Percentiles rank a stretch among this genome's conserved stretches.
phyloP scores from a whole-genome alignment of 2,329 filamentous ascomycete genomes.

The Nannizzia gypsea region DNA sequence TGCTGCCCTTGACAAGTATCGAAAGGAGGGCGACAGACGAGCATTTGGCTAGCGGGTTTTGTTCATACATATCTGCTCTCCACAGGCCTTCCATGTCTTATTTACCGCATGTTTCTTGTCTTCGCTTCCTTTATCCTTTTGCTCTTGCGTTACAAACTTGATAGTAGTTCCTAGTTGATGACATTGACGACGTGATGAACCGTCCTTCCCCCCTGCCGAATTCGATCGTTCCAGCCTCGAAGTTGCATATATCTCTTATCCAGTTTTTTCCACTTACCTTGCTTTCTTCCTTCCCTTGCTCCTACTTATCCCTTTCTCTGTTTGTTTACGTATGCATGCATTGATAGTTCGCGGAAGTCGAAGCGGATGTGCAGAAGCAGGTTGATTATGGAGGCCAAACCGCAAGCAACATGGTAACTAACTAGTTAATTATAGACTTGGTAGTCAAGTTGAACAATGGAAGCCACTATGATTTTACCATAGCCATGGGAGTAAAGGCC shows the following conservation, averaged over 20 bases:
- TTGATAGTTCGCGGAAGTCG: background rate
- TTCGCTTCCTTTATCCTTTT: background rate
- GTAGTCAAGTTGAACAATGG: background rate
- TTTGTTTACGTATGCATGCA: background rate
- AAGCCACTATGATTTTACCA: background rate
- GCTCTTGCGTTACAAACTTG: background rate
- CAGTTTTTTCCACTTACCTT: background rate
- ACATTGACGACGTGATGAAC: background rate
- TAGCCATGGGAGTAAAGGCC: background rate
- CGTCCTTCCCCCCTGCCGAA: background rate
- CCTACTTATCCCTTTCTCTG: background rate
- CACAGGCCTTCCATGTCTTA: background rate
- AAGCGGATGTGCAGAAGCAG: background rate
- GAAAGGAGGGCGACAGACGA: conserved; percentile 5
- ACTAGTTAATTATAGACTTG: too few relatives aligned
- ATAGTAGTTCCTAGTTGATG: background rate
- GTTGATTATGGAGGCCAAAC: too few relatives aligned
- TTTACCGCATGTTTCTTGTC: background rate
- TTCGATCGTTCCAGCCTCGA: background rate
- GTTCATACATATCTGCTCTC: background rate
- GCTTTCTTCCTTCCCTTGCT: too few relatives aligned
- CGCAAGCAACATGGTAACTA: background rate
- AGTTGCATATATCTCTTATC: background rate
- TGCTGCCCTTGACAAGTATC: conserved; percentile 16
- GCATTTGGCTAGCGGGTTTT: conserved; percentile 7